These are phyloP conservation scores for Elongisporangium senticosum DNA, from an alignment of 352 stramenopile species.

Conservation along the genomic window DNA sequence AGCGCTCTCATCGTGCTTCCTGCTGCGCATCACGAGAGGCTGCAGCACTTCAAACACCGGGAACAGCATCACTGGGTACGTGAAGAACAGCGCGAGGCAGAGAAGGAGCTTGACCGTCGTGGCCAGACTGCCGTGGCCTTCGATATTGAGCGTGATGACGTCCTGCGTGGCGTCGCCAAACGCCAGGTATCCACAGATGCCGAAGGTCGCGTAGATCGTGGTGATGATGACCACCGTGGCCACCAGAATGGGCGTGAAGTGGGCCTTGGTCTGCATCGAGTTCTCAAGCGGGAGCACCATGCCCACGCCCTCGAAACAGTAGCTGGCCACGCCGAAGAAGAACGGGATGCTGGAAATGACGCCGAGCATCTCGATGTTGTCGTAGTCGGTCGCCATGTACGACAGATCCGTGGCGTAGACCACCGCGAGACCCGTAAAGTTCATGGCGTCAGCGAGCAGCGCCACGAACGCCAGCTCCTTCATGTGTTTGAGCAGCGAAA, in stretches of 20 bases:
- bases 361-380: constrained; percentile 50
- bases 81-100: constrained; percentile 87
- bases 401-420: constrained; percentile 81
- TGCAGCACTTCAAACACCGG: constrained; percentile 82
- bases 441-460: constrained; percentile 86
- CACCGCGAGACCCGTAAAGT: constrained; percentile 76
- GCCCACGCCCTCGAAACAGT: constrained; percentile 89
- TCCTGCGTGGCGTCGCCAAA: constrained; percentile 80
- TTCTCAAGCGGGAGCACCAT: constrained; percentile 88
- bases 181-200: constrained; percentile 79
- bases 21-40: constrained; percentile 20
- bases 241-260: constrained; percentile 73
- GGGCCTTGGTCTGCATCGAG: constrained; percentile 66
- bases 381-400: constrained; percentile 52
- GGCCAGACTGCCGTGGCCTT: constrained; percentile 41
- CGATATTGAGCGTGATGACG: constrained; percentile 89
- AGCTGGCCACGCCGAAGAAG: constrained; percentile 87
- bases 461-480: constrained; percentile 83
- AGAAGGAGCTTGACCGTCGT: constrained; percentile 85
- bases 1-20: constrained; percentile 12
- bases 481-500: constrained; percentile 87
- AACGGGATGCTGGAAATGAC: constrained; percentile 70
- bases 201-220: constrained; percentile 84
- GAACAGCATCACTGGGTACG: constrained; percentile 93
- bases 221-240: constrained; percentile 79